Base-by-base conservation (phyloP, 23 red algal genomes). In the Gracilaria caudata region DNA sequence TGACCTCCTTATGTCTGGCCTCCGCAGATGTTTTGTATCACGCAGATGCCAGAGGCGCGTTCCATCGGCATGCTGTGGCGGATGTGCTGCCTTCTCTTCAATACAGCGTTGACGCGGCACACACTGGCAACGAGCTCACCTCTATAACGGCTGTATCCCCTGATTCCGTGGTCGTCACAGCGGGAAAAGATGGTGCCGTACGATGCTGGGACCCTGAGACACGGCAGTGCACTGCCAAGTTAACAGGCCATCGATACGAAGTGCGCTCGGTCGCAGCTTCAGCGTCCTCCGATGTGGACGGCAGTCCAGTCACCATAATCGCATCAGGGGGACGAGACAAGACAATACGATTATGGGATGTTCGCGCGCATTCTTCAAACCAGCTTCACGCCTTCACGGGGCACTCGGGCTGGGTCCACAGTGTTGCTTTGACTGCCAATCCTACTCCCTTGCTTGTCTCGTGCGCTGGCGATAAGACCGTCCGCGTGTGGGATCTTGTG, bases 391-490 rank as follows among this genome's bases (percentile, higher is more conserved):
- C 75, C 21, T 87, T 94, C 34, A 34, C 61, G 20, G 92, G 92
- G 8, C 93, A 95, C 60, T 26, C 76, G 17, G 65, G 85, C 25
- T 95, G 93, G 93, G 93, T 95, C 28, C 93, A 95, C 51, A 80
- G 54, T 34, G 93, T 95, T 35, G 93, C 79, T 32, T 39, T 95
- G 9, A 65, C 61, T 4, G 84, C 55, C 59, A 84, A 60, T 51
- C 56, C 53, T 20, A 73, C 39, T 1, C 76, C 77, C 10, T 40
- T 87, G n/a, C 51, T 91, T 21, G 44, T 95, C 2, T 89, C 82
- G 33, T 90, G 85, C 39, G 81, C 64, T 11, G 93, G 93, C n/a
- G 93, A 95, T 77, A 95, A 95, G 75, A 95, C 85, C 19, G 93
- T 95, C 33, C 56, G 84, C 28, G 66, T 95, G 39, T 95, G 93